Evolutionary conservation across 345 rosid species (phyloP), one percentile per base, ranked within the genome.

Genomic region (Gossypium thurberi): DNA sequence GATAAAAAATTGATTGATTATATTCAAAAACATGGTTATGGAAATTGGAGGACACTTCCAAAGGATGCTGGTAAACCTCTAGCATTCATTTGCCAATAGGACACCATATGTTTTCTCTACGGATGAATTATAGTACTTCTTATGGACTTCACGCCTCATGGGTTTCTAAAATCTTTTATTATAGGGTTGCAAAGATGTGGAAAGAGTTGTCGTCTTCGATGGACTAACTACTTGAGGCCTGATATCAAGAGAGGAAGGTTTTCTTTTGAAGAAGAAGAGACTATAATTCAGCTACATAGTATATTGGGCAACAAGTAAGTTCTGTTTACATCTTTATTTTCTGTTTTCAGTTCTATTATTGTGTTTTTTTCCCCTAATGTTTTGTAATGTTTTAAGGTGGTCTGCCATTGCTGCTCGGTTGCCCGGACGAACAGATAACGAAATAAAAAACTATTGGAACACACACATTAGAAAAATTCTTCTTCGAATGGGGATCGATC

Each of bases 31-130:
- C 90, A 93, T 79, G 98, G 98, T 7, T 89, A 85, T 59, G 93
- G 98, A 14, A 89, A 88, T 60, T 93, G 98, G 98, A 87, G 97
- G 72, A 86, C 91, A 14, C 93, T 93, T 42, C 97, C 98, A 13
- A 85, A 88, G 73, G 87, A 93, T 86, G 98, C 97, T 1, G 95
- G 98, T 92, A 66, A 8, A 78, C 11, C 0, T 5, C 40, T 33
- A 33, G 40, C 40, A 33, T 33, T 33, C 40, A 33, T 33, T 33
- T 33, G 1, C 40, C 40, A 1, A 5, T 5, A 33, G 40, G 40
- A 33, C 40, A 33, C 40, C 40, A 33, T 33, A 33, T 33, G 7
- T 5, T 33, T 33, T 33, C 7, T 33, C 28, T 46, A 5, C 6
- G 53, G 43, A 51, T 69, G 23, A 74, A 3, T 58, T 57, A 56